These are phyloP conservation scores for Aechmea fasciata DNA, from an alignment of 176 grass and related monocot species.

Conservation along the genomic window DNA sequence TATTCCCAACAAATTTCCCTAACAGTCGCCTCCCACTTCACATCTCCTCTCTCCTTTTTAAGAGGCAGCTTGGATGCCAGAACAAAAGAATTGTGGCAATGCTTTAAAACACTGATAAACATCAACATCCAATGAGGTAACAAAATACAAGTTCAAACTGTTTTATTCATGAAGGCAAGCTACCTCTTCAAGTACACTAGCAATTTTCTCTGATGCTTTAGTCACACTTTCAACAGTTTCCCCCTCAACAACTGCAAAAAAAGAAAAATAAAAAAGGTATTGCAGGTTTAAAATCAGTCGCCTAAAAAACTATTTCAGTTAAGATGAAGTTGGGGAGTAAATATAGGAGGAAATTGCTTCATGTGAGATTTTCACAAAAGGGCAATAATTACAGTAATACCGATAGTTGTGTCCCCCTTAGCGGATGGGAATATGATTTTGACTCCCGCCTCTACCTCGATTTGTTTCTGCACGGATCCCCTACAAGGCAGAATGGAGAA, in stretches of 20 bases:
- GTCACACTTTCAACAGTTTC: slow-evolving; percentile 43
- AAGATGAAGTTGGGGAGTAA: slow-evolving; percentile 3
- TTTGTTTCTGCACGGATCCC: slow-evolving; percentile 61
- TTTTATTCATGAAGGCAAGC: not conserved
- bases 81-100: no score
- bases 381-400: slow-evolving; percentile 26
- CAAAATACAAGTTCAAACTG: not conserved
- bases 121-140: not conserved
- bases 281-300: not conserved
- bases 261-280: not conserved
- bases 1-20: no score
- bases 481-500: slow-evolving; percentile 36
- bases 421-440: slow-evolving; percentile 62
- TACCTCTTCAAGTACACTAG: slow-evolving; percentile 57
- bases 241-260: slow-evolving; percentile 49
- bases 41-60: no score
- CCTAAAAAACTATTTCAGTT: not conserved
- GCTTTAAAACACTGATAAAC: no score
- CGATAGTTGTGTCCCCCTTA: slow-evolving; percentile 44
- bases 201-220: slow-evolving; percentile 71
- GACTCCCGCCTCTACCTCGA: slow-evolving; percentile 61
- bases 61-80: no score
- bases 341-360: not conserved
- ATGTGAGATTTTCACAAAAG: slow-evolving; percentile 9
- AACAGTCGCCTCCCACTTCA: no score